A percentile compares a stretch with the other conserved stretches of the same genome.
Conservation (phyloP, 139 green algal species). For the Chlamydomonas applanata region DNA sequence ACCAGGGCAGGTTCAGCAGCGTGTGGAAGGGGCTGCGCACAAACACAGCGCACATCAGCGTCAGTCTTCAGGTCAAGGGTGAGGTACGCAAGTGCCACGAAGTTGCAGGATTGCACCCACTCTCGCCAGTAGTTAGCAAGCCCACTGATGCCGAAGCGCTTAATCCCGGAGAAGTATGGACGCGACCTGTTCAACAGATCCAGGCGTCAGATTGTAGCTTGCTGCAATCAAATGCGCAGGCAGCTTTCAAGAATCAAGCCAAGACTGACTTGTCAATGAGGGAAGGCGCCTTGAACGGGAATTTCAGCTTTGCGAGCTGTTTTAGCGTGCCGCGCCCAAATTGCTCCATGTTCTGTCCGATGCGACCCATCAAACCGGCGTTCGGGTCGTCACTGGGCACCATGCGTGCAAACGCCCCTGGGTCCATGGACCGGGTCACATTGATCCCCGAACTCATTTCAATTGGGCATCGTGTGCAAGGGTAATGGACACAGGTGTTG, state of each 20-base stretch:
- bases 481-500: no score
- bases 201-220: neutral
- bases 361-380: no score
- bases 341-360: no score
- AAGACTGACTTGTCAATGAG: conserved; percentile 15
- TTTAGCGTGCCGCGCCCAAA: no score
- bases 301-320: neutral
- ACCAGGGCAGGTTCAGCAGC: conserved; percentile 51
- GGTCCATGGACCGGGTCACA: no score
- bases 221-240: no score
- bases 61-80: neutral
- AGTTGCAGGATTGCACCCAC: neutral
- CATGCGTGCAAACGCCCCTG: no score
- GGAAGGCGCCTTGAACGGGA: conserved; percentile 18
- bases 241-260: neutral
- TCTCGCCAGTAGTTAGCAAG: conserved; percentile 30
- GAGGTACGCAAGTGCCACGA: neutral
- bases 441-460: no score
- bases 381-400: no score
- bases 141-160: conserved; percentile 44
- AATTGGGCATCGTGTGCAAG: no score
- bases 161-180: conserved; percentile 51
- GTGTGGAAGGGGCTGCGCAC: conserved; percentile 53
- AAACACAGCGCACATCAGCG: no score
- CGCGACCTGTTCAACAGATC: conserved; percentile 9